Evolutionary conservation across 2,329 filamentous ascomycete genomes (phyloP), one percentile per base, ranked within the genome.

Genomic region (Paraphaeosphaeria sporulosa): DNA sequence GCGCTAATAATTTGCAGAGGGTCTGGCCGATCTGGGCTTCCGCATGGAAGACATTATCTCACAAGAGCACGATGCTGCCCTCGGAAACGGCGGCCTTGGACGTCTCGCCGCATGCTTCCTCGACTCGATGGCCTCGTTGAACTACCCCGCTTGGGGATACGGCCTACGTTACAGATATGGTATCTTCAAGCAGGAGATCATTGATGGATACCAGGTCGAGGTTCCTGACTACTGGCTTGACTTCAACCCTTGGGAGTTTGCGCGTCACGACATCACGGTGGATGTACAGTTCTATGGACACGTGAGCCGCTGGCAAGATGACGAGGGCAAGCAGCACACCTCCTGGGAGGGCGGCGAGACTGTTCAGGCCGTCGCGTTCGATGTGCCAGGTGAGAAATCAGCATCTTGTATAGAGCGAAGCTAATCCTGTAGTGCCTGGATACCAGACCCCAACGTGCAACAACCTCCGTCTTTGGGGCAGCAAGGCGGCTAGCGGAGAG

Each of bases 131-230:
- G 95, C 95, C 25, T 94, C 93, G 12, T 85, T 99, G 71, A 96
- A 97, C 83, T 97, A 91, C 78, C 92, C 95, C 10, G 95, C 95
- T 21, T 99, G 95, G 95, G 95, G 95, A 38, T 99, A 99, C 73
- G 95, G 94, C 57, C 83, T 99, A 68, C 89, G 95, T 73, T 99
- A 99, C 83, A 86, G 93, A 78, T 98, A 98, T 63, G 82, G 82
- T 76, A 99, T 99, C 78, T 99, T 99, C 88, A 98, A 98, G 83
- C 95, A 99, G 83, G 95, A 98, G 82, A 98, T 99, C 71, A 89
- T 97, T 61, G 91, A 98, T 73, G 95, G 95, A 59, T 99, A 97
- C 78, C 95, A 99, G 80, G 93, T 99, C 65, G 95, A 99, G 76
- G 91, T 98, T 60, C 95, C 95, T 21, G 95, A 99, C 78, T 98